Base-by-base conservation (phyloP, 345 rosid species). In the Pugionium dolabratum region DNA sequence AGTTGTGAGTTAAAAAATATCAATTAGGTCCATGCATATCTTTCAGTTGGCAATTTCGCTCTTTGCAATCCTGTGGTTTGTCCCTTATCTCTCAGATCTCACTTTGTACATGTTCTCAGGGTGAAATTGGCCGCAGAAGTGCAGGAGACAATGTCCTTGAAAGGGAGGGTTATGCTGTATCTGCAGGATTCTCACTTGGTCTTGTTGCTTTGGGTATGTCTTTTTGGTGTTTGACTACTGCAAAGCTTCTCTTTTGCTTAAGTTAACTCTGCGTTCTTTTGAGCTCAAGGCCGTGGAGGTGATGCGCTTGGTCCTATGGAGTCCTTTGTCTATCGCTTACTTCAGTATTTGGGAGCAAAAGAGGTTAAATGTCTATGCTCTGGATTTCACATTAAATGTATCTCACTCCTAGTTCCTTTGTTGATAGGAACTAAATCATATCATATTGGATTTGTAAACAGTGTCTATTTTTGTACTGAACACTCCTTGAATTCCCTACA, bases 81-180 rank as follows among this genome's bases (percentile, higher is more conserved):
- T 58, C 42, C 10, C n/a, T 62, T 48, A 66, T 36, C 49, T 70
- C 54, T 59, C 34, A 58, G n/a, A 71, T 72, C 63, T 70, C 64
- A 54, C 44, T 70, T 62, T 2, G 35, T 62, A 34, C 71, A 63
- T 50, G 53, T 48, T 75, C 35, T 76, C 59, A 93, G 98, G 88
- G 81, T 78, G 99, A 93, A 84, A 88, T 93, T 68, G 95, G 97
- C 37, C 96, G 92, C 66, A 79, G 99, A 86, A 90, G 97, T 79
- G 87, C 88, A 57, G 99, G 99, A 65, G 99, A 93, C 75, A 93
- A 93, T 74, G 99, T 90, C 51, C 99, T 90, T 79, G 99, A 93
- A 79, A 86, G 99, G 81, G 99, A 93, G 81, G 99, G 96, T 41
- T 86, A 93, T 86, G 97, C 95, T 73, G 92, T 88, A 73, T 85